Evolutionary conservation across 192 early-diverging fungal genomes (phyloP), one percentile per base, ranked within the genome.

Genomic region (Coemansia aciculifera): DNA sequence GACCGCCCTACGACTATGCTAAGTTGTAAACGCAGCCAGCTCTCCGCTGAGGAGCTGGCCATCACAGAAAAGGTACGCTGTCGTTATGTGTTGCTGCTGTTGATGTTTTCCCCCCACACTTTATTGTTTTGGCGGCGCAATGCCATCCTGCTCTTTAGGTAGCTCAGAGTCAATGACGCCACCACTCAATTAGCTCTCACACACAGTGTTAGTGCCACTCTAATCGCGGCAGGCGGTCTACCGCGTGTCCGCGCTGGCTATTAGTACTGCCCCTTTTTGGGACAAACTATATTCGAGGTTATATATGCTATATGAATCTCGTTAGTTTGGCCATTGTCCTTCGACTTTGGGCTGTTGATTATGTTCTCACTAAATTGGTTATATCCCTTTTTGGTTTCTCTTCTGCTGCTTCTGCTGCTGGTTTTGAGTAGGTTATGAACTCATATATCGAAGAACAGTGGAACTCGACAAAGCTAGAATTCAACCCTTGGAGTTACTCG

Each of bases 401-500:
- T 27, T 27, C 24, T 27, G 24, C 5, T 70, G 62, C 21, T 27
- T 15, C 11, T 9, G n/a, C 7, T n/a, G 48, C 34, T 44, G 63
- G 23, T 64, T 12, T 15, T 34, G 9, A 42, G 63, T 80, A 81
- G 75, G 65, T 77, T 34, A 79, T 79, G 74, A 71, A 71, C 44
- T 64, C 74, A 43, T 77, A 72, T 61, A 19, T 79, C 29, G 67
- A 65, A 31, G 68, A 80, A 12, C 21, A 83, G 23, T 75, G 79
- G 75, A 38, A 64, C 24, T 63, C 72, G 29, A 64, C 81, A 24
- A 73, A 72, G 44, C 62, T 86, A 7, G 36, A 81, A 13, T 91
- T 92, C 56, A 85, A 87, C 44, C 84, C 90, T 13, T 91, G 87
- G 80, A 79, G 84, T 21, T 86, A 88, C 73, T 75, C 87, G 32